Evolutionary conservation across 768 basidiomycete genomes (phyloP).

Genomic region (Suillus americanus): DNA sequence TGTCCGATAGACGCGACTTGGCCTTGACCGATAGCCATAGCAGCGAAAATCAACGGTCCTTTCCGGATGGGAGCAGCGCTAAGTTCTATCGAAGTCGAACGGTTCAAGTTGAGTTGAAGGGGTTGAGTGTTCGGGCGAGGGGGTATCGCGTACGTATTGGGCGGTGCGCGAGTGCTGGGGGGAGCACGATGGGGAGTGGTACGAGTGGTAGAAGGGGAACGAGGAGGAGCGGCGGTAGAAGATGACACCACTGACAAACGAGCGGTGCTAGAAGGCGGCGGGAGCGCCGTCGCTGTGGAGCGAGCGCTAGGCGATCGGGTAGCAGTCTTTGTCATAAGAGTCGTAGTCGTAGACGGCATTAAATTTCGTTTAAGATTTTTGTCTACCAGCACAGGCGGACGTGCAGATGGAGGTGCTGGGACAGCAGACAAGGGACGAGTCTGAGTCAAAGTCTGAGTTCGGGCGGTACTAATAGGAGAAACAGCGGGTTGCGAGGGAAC

Average conservation of each 20-base stretch:
- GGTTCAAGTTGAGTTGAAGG: neutral
- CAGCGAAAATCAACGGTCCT: conserved; percentile 64
- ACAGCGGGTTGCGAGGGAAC: neutral
- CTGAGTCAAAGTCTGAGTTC: neutral
- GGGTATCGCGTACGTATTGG: conserved; percentile 23
- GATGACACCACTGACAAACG: neutral
- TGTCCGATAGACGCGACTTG: neutral
- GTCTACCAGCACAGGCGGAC: neutral
- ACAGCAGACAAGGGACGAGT: neutral
- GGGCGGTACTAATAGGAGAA: neutral
- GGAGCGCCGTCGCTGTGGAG: neutral
- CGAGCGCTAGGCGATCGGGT: neutral
- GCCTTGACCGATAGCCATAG: conserved; percentile 37
- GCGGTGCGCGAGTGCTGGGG: conserved; percentile 10
- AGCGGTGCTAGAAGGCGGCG: neutral
- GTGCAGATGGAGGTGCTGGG: neutral
- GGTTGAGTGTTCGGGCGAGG: conserved; percentile 5
- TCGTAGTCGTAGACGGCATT: conserved; percentile 6
- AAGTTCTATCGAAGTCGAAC: conserved; percentile 9
- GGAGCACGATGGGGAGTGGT: neutral
- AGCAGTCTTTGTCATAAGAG: neutral
- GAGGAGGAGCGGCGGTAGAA: neutral
- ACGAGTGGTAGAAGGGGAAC: neutral
- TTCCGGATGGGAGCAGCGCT: conserved; percentile 32
- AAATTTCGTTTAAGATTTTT: conserved; percentile 11